Evolutionary conservation across 805 yeast species (phyloP), one percentile per base, ranked within the genome.

Genomic region (Saccharomyces mikatae): DNA sequence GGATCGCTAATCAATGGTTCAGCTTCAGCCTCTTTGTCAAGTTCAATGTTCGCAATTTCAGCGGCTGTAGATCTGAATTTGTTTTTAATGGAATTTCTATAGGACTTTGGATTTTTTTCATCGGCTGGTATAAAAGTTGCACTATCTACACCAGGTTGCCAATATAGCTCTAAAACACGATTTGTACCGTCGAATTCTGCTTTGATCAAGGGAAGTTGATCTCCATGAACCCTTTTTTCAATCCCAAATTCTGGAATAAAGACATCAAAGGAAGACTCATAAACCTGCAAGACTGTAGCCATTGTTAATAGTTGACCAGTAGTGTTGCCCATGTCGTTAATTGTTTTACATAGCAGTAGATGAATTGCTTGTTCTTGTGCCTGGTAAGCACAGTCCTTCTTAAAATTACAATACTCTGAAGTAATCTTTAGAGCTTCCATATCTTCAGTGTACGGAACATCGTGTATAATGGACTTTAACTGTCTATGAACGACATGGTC

Each of bases 331-430:
- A 88, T 80, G 46, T 82, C 87, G 66, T 86, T 87, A 56, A 91
- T 85, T 0, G 90, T 86, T 68, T 90, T 96, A 54, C 92, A 87
- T 49, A 91, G 75, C 53, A 86, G 75, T 59, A 94, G 76, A 68
- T 94, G 99, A 53, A 91, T 82, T 13, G 96, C 92, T 71, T 94
- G 99, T 61, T 89, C 96, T 71, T 92, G 98, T 1, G 97, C 97
- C 57, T 81, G 81, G 58, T 83, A 83, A 1, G 98, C 94, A 69
- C 97, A 91, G 65, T 92, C 98, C 67, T 90, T 89, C 71, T 91
- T 90, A 78, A 92, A 94, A 63, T 89, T 90, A 72, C 97, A 92
- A 69, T 90, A 91, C 64, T 92, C 97, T 10, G 96, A 86, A 31
- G 88, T 80, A 63, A 88, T 86, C 64, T 87, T 86, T 62, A 91